Evolutionary conservation across 495 filamentous ascomycete genomes (phyloP), one percentile per base, ranked within the genome.

Genomic region (Sordaria brevicollis): DNA sequence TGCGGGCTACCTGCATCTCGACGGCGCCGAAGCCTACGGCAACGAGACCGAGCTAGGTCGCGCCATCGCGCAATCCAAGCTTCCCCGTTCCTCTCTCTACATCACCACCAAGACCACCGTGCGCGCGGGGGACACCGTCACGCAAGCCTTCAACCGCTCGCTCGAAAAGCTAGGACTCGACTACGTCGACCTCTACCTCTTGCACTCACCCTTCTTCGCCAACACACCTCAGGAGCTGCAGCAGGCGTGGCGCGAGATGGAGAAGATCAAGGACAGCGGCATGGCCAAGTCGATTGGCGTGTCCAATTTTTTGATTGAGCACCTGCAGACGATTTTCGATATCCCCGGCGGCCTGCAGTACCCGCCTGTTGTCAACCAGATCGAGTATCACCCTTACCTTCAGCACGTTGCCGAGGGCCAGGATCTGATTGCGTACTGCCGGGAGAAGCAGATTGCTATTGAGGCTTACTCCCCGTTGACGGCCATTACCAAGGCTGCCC

Each of bases 381-480:
- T 96, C 71, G 93, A 97, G 79, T 94, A 87, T 74, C 91, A 96
- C 74, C 90, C 92, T 0, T 96, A 97, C 77, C 84, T 97, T 38
- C 93, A 96, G 78, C 93, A 90, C 77, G 81, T 81, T 3, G 79
- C 17, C 5, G 69, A 31, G 36, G 67, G 66, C 19, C 19, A 66
- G 10, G 76, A 80, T n/a, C 83, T 96, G 17, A 41, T 96, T 5
- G 78, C 81, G 5, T 92, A 86, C 79, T 88, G 90, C 69, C 84
- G 87, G 73, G 79, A 86, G 75, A 83, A 92, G 69, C 81, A 82
- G 25, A 95, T 97, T 74, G 89, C 88, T 6, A 86, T 89, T 0
- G 81, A 84, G 4, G 91, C 90, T 35, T 97, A 94, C 77, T 85
- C 79, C 0, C 88, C 92, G 5, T 81, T 96, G 38, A 86, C 86